phyloP scores from a whole-genome alignment of 768 basidiomycete genomes.

The Neoboletus subvelutipes region DNA sequence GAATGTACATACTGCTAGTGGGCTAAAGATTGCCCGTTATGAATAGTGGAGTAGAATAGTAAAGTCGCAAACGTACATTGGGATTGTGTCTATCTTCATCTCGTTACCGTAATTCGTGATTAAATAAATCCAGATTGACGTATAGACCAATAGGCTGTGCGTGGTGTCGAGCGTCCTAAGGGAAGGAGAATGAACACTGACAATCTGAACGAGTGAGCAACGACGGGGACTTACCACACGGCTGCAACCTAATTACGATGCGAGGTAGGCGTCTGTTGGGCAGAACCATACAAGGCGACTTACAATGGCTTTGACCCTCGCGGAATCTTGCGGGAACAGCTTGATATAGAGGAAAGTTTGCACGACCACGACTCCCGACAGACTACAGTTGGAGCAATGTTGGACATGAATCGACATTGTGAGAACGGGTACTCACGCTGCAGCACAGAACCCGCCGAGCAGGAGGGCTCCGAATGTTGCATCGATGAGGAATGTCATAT shows the following conservation, averaged over 20 bases:
- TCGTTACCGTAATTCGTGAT: constrained; percentile 43
- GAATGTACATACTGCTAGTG: constrained; percentile 26
- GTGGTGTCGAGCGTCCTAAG: constrained; percentile 36
- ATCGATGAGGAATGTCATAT: constrained; percentile 15
- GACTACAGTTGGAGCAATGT: constrained; percentile 11
- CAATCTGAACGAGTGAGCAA: neutral
- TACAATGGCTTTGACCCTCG: constrained; percentile 24
- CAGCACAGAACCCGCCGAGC: constrained; percentile 31
- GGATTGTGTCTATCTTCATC: constrained; percentile 41
- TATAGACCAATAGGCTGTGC: constrained; percentile 42
- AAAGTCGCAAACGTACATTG: constrained; percentile 36
- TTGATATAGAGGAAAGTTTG: constrained; percentile 32
- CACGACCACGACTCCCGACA: constrained; percentile 29
- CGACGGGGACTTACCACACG: constrained; percentile 22
- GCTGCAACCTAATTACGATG: constrained; percentile 21
- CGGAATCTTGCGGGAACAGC: constrained; percentile 27
- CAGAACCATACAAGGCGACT: neutral
- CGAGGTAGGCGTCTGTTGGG: neutral
- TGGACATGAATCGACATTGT: neutral
- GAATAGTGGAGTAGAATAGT: neutral
- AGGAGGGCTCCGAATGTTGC: constrained; percentile 31
- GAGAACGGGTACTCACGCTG: constrained; percentile 17
- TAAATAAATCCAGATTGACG: constrained; percentile 44
- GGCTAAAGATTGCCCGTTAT: constrained; percentile 8
- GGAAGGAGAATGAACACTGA: neutral